Evolutionary conservation across 192 early-diverging fungal species (phyloP), one percentile per base, ranked within the genome.

Genomic region (Funneliformis mosseae): DNA sequence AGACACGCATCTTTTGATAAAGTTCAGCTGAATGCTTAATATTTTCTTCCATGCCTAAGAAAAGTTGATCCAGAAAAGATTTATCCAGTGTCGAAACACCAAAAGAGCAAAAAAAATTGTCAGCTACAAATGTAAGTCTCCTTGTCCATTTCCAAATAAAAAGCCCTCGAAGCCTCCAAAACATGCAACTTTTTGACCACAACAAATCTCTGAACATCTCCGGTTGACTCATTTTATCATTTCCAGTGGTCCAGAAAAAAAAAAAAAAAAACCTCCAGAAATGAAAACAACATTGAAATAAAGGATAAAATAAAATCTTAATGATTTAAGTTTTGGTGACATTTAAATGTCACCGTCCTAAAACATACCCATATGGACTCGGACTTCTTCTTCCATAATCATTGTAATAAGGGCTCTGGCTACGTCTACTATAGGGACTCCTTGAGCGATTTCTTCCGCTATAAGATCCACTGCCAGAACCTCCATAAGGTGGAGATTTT

Each of bases 401-500:
- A 59, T 71, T 60, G 10, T 18, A 33, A 70, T 79, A 79, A 71
- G 78, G 78, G 45, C 78, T 79, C n/a, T 46, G 68, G 27, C 67
- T 79, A 9, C 78, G 78, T 60, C 68, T 79, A 38, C 50, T 55
- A 6, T 28, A 63, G 5, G 78, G 68, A 61, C 67, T 71, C 14
- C 78, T 48, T 5, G 78, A 79, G 25, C 78, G 66, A 71, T 71
- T 79, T 23, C 68, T 70, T 59, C 18, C 9, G 1, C 67, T 41
- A 16, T 79, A 60, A 39, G 66, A 83, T 11, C 85, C 83, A 14
- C 63, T 74, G 38, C 64, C 59, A 63, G 81, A 83, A 72, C 84
- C 84, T 59, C 81, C 82, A 46, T 85, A 85, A 48, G 81, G 82
- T 23, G 85, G 85, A 9, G 85, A 87, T 64, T 83, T 78, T 5